phyloP scores from a whole-genome alignment of 1,139 yeast species.

The Debaryomyces nepalensis region DNA sequence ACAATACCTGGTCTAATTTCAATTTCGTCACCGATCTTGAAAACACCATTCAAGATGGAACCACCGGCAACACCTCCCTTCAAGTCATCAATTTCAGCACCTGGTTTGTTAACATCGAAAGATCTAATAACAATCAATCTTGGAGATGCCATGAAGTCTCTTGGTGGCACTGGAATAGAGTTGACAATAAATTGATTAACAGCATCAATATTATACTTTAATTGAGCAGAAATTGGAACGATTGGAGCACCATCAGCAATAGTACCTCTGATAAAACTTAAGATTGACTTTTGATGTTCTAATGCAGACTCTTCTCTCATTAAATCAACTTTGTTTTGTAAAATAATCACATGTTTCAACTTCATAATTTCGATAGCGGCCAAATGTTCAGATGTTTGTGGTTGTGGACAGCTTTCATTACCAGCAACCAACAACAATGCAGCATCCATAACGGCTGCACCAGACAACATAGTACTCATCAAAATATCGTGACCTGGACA shows the following conservation, averaged over 20 bases:
- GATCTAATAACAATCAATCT: conserved; percentile 97
- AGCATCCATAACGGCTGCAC: conserved; percentile 99
- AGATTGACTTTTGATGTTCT: conserved; percentile 92
- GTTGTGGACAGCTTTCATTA: conserved; percentile 99
- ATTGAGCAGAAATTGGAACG: conserved; percentile 98
- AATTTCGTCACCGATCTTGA: conserved; percentile 95
- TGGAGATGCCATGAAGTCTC: conserved; percentile 94
- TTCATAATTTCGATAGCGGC: conserved; percentile 99
- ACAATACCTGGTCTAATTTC: conserved; percentile 99
- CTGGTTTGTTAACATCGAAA: conserved; percentile 98
- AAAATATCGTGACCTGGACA: conserved; percentile 99
- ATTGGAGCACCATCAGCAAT: conserved; percentile 99
- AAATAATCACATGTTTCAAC: conserved; percentile 91
- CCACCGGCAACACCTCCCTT: conserved; percentile 99
- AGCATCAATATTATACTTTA: conserved; percentile 97
- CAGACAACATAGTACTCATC: conserved; percentile 99
- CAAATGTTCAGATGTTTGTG: conserved; percentile 98
- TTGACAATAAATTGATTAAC: conserved; percentile 96
- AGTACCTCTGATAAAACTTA: conserved; percentile 94
- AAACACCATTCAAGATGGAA: conserved; percentile 94
- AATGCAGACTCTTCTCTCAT: conserved; percentile 97
- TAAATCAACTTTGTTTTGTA: conserved; percentile 97
- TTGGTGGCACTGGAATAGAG: conserved; percentile 92
- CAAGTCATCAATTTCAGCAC: conserved; percentile 94
- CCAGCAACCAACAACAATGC: conserved; percentile 96